phyloP scores from a whole-genome alignment of 495 filamentous ascomycete species.

The Penicillium cataractarum region DNA sequence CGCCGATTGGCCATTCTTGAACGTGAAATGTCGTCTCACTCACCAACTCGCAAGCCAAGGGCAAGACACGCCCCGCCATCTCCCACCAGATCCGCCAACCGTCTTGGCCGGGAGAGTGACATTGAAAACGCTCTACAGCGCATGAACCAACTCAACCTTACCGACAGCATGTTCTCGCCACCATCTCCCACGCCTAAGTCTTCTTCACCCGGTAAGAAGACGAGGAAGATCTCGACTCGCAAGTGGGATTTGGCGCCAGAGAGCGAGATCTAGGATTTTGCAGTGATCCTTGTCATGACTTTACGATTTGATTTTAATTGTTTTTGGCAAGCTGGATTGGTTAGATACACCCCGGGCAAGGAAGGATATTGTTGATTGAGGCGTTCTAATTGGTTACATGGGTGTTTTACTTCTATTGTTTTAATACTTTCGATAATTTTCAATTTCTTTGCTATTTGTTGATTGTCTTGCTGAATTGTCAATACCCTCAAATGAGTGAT shows the following conservation, averaged over 20 bases:
- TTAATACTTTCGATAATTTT: neutral
- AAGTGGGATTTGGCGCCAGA: slow-evolving; percentile 62
- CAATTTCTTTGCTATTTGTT: neutral
- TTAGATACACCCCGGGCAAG: slow-evolving; percentile 21
- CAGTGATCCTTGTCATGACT: slow-evolving; percentile 19
- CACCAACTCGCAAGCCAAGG: slow-evolving; percentile 49
- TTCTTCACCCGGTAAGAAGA: slow-evolving; percentile 47
- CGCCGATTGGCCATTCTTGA: slow-evolving; percentile 49
- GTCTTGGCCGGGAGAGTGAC: slow-evolving; percentile 45
- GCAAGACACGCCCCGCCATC: slow-evolving; percentile 29
- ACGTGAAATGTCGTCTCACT: slow-evolving; percentile 49
- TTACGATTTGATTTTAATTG: slow-evolving; percentile 25
- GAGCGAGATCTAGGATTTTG: slow-evolving; percentile 42
- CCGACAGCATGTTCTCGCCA: slow-evolving; percentile 44
- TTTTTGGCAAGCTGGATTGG: slow-evolving; percentile 13
- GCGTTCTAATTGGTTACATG: slow-evolving; percentile 22
- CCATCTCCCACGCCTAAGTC: slow-evolving; percentile 20
- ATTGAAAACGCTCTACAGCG: slow-evolving; percentile 48
- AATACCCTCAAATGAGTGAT: neutral
- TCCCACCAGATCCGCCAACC: slow-evolving; percentile 29
- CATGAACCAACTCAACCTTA: slow-evolving; percentile 49
- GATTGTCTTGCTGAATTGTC: neutral
- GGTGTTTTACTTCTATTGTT: neutral
- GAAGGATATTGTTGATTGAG: slow-evolving; percentile 20
- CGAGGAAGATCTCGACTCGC: slow-evolving; percentile 55